Evolutionary conservation across 306 rosid genomes (phyloP), one percentile per base, ranked within the genome.

Genomic region (Citrullus colocynthis): DNA sequence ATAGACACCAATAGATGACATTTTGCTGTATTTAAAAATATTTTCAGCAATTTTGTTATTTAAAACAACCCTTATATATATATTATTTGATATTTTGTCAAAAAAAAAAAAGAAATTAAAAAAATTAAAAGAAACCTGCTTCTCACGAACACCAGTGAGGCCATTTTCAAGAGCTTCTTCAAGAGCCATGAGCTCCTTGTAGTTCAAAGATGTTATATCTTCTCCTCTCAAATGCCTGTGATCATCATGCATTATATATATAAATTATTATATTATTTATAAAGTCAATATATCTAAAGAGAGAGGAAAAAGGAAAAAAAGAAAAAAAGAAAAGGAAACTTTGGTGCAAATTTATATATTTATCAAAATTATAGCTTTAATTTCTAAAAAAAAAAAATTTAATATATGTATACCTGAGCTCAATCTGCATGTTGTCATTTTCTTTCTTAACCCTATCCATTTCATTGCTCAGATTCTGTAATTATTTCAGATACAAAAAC

Each of bases 211-310:
- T 28, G 88, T 84, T 71, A 92, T 88, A 32, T 94, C 98, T 78
- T 91, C 95, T 24, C 93, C 98, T 78, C 92, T 92, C 88, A 91
- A 72, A 85, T 92, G 98, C 95, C 98, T 94, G 39, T 24, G 28
- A 24, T 0, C 28, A 24, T 24, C 28, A 24, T 24, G 28, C 28
- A 24, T 24, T 24, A 24, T 7, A 24, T 28, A 12, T 54, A 54
- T 54, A 2, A 12, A 32, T 20, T 6, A 21, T 71, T 18, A 17
- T 48, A 2, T 24, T 12, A 9, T 48, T 48, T 9, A 6, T 6
- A 7, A 0, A 10, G 13, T 48, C 4, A 48, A 48, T 48, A 11
- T 11, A 48, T 42, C 10, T 9, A 44, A 9, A 44, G 49, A 44
- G 3, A 9, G 11, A 8, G 9, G 2, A 42, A 41, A 41, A 41